These are phyloP conservation scores for Scleroderma citrinum DNA, from an alignment of 768 basidiomycete genomes.

Conservation along the genomic window DNA sequence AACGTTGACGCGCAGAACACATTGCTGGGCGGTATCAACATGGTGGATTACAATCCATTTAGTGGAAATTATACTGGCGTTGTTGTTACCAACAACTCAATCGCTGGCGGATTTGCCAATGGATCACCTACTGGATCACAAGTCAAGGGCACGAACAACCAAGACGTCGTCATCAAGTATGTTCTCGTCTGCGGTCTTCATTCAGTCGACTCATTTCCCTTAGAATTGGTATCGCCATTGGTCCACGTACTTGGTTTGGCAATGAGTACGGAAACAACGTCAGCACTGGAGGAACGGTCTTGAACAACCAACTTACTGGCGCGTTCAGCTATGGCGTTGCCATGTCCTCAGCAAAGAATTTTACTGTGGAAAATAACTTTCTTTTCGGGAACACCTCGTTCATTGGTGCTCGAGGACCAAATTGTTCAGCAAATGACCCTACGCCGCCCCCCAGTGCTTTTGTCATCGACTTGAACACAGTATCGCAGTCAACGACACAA, in stretches of 20 bases:
- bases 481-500: conserved; percentile 41
- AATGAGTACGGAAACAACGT: conserved; percentile 49
- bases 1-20: conserved; percentile 42
- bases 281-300: conserved; percentile 47
- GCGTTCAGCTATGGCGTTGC: conserved; percentile 75
- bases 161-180: conserved; percentile 68
- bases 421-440: conserved; percentile 47
- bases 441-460: conserved; percentile 56
- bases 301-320: conserved; percentile 53
- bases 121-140: conserved; percentile 33
- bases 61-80: conserved; percentile 60
- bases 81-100: conserved; percentile 59
- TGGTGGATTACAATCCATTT: conserved; percentile 70
- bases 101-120: conserved; percentile 66
- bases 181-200: conserved; percentile 15
- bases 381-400: conserved; percentile 69
- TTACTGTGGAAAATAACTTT: conserved; percentile 57
- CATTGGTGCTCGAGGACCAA: conserved; percentile 61
- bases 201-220: conserved; percentile 5
- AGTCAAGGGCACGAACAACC: conserved; percentile 47
- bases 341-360: conserved; percentile 55
- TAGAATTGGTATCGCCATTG: conserved; percentile 78
- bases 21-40: conserved; percentile 68
- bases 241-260: conserved; percentile 74
- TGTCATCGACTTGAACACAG: conserved; percentile 44